Evolutionary conservation across 306 rosid genomes (phyloP).

Genomic region (Ochetophila trinervis): DNA sequence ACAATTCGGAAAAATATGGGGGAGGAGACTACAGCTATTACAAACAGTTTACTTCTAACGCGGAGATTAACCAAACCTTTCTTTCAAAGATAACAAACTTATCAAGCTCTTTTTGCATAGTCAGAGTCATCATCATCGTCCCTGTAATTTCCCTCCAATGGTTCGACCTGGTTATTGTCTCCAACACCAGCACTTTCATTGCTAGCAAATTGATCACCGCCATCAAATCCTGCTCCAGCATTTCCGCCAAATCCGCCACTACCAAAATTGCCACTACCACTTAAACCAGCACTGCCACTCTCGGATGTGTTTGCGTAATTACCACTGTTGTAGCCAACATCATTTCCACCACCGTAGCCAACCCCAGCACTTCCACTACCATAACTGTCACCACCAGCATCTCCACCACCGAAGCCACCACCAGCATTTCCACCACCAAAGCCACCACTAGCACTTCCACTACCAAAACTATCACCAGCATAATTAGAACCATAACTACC

Average conservation of each 20-base stretch:
- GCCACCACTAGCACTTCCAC: constrained; percentile 33
- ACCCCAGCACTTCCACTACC: constrained; percentile 36
- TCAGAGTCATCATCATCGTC: constrained; percentile 45
- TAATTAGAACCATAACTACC: constrained; percentile 32
- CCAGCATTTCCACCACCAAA: constrained; percentile 11
- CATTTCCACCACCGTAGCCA: constrained; percentile 31
- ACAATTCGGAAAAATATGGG: background rate
- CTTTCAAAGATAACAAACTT: constrained; percentile 1
- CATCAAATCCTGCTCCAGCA: constrained; percentile 26
- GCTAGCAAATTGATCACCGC: constrained; percentile 31
- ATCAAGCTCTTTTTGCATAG: constrained; percentile 72
- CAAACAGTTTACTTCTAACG: constrained; percentile 13
- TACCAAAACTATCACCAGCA: constrained; percentile 33
- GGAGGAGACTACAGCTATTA: background rate
- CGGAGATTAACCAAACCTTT: background rate
- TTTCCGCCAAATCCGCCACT: constrained; percentile 27
- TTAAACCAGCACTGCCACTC: constrained; percentile 27
- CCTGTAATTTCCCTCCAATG: constrained; percentile 39
- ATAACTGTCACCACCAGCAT: constrained; percentile 27
- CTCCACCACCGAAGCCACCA: constrained; percentile 18
- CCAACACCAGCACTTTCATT: constrained; percentile 28
- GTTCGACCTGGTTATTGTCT: constrained; percentile 23
- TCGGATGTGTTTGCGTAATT: constrained; percentile 23
- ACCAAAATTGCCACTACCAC: constrained; percentile 10
- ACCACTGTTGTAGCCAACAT: constrained; percentile 29